Evolutionary conservation across 495 filamentous ascomycete genomes (phyloP), one percentile per base, ranked within the genome.

Genomic region (Annulohypoxylon bovei): DNA sequence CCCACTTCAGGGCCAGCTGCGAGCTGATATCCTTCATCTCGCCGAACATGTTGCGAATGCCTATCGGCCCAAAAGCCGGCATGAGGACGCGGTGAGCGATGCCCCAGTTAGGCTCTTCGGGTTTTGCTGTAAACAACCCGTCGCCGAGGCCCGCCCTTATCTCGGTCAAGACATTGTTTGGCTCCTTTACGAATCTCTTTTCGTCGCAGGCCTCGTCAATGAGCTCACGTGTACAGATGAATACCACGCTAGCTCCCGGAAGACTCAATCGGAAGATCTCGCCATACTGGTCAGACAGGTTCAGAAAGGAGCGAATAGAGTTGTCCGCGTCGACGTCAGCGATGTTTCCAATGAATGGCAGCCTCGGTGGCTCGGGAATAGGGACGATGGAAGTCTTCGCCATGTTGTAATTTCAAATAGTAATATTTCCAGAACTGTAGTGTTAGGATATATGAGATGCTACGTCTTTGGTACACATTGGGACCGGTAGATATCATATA

Each of bases 1-100:
- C 88, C 89, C 89, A 92, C 74, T 91, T 91, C 63, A 90, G 74
- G 11, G 86, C 85, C 14, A 93, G 73, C 70, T 93, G 90, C 0
- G 79, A 78, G 0, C 85, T 82, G 54, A 92, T 86, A 70, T 92
- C 90, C 59, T 88, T 84, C 89, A 92, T 92, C 63, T 89, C 88
- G 68, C 83, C 83, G 63, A 88, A 90, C 89, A 91, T 90, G 16
- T 75, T 76, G 56, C 81, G 81, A 70, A 93, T 87, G 11, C 83
- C 77, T 7, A 88, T 64, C 0, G 90, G 89, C 0, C 89, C 89
- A 75, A 93, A 90, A 5, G 87, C 88, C 8, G 89, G 89, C 70
- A 82, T 80, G 37, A 83, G 35, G 7, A 89, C 77, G 3, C 90
- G 83, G 70, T 92, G 90, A 6, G 89, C 90, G 33, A 88, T 79